Evolutionary conservation across 2,329 filamentous ascomycete genomes (phyloP).

Genomic region (Penicillium sp.): DNA sequence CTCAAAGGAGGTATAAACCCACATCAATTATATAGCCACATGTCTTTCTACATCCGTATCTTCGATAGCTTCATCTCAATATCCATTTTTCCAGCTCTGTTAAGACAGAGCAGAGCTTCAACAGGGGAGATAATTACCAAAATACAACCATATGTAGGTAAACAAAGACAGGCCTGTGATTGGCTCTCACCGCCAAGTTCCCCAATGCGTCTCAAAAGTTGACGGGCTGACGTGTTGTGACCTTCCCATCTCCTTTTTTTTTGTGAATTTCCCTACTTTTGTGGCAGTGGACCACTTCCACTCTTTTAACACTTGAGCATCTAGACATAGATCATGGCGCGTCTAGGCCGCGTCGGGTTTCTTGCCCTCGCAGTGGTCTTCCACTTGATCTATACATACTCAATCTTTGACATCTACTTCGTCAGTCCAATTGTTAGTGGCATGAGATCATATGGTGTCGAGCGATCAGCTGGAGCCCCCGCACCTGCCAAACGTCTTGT

Average conservation of each 20-base stretch:
- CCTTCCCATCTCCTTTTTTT: conserved; percentile 19
- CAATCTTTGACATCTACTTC: conserved; percentile 98
- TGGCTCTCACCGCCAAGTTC: conserved; percentile 27
- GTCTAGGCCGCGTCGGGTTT: conserved; percentile 73
- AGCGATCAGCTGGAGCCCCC: conserved; percentile 57
- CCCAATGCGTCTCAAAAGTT: conserved; percentile 15
- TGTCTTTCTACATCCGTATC: background rate
- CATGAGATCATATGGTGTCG: conserved; percentile 77
- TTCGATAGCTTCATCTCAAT: background rate
- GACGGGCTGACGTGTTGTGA: conserved; percentile 8
- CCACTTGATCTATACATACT: conserved; percentile 88
- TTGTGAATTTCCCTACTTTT: conserved; percentile 10
- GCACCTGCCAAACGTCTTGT: conserved; percentile 87
- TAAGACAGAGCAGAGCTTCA: background rate
- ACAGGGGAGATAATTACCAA: background rate
- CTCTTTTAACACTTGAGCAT: conserved; percentile 16
- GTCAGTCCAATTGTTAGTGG: conserved; percentile 95
- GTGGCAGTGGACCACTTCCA: conserved; percentile 21
- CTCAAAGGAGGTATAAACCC: background rate
- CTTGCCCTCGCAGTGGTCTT: conserved; percentile 85
- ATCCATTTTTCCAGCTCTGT: background rate
- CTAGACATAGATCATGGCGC: conserved; percentile 41
- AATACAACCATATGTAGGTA: background rate
- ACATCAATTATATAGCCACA: background rate
- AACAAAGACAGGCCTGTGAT: conserved; percentile 18